Evolutionary conservation across 2,329 filamentous ascomycete genomes (phyloP), one percentile per base, ranked within the genome.

Genomic region (Fusarium poae): DNA sequence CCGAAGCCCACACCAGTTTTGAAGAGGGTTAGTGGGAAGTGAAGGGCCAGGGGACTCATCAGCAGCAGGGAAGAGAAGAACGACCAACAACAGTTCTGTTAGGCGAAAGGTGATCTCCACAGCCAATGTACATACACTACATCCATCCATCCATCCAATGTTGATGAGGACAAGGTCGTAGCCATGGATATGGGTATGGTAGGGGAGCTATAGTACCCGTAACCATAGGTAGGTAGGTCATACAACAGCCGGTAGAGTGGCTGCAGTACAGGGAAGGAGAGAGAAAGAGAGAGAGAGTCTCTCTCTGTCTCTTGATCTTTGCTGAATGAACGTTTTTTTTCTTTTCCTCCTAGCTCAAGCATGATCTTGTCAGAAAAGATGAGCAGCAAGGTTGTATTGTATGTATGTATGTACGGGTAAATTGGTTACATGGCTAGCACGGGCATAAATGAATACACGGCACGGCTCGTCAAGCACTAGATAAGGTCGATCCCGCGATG

Each of bases 181-280:
- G 21, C 13, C 18, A 50, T 43, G 34, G 34, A 27, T 29, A 50
- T 50, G 48, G 23, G n/a, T 30, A 52, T 23, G 35, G 15, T 43
- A 20, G n/a, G n/a, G 35, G 12, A 37, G 34, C 34, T 39, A 11
- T 20, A 37, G 48, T 50, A 50, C 30, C 48, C 48, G 48, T 39
- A 35, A 25, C 30, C 21, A 18, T 21, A 62, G 21, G 46, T 49
- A 49, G 30, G 46, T 49, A 50, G 34, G 48, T 50, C 48, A 50
- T 50, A 50, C 34, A 49, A 48, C 50, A 58, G 56, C 43, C 59
- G 51, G 61, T 73, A 73, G 66, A 73, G 72, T 74, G 72, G 71
- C 71, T 74, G 72, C 72, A 73, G 48, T 50, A 25, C 23, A 37
- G 69, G 68, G 56, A 66, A 53, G 40, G 21, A 23, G 39, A 49